Conservation (phyloP, 2,329 filamentous ascomycete species). For the Cladosporium oxysporum region DNA sequence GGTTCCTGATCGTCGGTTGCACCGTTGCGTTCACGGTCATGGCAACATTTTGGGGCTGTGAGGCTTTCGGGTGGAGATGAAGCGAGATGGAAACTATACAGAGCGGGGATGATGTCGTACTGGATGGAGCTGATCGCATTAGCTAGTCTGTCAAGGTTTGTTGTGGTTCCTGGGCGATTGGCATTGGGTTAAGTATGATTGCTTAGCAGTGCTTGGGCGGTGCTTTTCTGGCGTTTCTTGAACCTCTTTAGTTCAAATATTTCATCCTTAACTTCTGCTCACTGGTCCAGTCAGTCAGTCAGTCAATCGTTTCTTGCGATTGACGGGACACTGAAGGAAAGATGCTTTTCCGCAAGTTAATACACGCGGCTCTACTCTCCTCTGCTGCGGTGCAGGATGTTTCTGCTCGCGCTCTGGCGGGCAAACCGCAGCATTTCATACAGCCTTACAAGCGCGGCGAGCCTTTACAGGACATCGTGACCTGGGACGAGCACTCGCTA, state of each 20-base stretch:
- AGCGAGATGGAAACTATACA: neutral
- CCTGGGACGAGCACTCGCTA: slow-evolving; percentile 70
- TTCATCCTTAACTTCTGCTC: slow-evolving; percentile 8
- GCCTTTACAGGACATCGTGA: slow-evolving; percentile 60
- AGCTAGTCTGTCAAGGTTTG: neutral
- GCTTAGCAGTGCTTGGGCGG: slow-evolving; percentile 14
- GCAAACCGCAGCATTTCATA: slow-evolving; percentile 52
- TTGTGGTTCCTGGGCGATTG: neutral
- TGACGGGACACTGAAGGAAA: slow-evolving; percentile 1
- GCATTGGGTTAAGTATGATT: neutral
- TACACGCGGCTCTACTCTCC: slow-evolving; percentile 31
- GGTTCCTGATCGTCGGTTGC: slow-evolving; percentile 3
- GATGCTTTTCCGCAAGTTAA: slow-evolving; percentile 32
- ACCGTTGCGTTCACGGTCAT: neutral
- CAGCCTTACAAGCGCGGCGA: slow-evolving; percentile 50
- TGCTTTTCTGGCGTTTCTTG: neutral
- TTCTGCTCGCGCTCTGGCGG: slow-evolving; percentile 50
- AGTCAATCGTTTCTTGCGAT: neutral
- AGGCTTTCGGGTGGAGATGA: neutral
- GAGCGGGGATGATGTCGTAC: slow-evolving; percentile 7
- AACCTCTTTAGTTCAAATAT: slow-evolving; percentile 17
- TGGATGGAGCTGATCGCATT: neutral
- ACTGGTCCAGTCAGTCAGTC: neutral
- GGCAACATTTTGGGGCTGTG: neutral
- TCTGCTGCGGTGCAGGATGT: slow-evolving; percentile 26